Conservation (phyloP, 305 asterid genomes). For the Solanum hybrid region DNA sequence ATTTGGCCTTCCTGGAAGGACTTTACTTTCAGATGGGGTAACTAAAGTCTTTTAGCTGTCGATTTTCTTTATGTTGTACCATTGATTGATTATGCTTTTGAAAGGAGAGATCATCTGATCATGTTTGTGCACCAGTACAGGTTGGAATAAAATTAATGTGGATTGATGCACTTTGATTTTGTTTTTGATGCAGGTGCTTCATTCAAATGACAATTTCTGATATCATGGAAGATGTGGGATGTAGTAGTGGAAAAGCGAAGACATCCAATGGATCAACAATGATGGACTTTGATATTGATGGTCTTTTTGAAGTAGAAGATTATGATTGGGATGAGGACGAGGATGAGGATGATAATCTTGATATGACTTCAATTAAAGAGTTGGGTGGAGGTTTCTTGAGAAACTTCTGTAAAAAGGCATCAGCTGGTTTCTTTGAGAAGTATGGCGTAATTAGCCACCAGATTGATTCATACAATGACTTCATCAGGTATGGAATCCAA, state of each 20-base stretch:
- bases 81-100: neutral
- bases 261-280: conserved; percentile 23
- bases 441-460: conserved; percentile 85
- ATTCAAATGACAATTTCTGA: conserved; percentile 37
- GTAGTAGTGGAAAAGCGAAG: conserved; percentile 38
- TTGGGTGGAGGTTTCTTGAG: conserved; percentile 35
- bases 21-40: neutral
- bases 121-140: neutral
- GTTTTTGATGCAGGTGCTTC: neutral
- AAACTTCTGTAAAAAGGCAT: conserved; percentile 55
- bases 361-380: conserved; percentile 23
- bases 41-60: neutral
- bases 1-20: neutral
- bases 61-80: neutral
- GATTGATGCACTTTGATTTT: neutral
- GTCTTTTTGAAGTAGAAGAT: conserved; percentile 11
- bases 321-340: conserved; percentile 46
- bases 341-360: conserved; percentile 18
- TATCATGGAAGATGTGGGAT: conserved; percentile 36
- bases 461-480: conserved; percentile 76
- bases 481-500: conserved; percentile 60
- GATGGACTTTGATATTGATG: conserved; percentile 54
- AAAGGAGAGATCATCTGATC: neutral
- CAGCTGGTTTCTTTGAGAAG: conserved; percentile 62
- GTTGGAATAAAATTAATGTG: neutral